Base-by-base conservation (phyloP, 2,329 filamentous ascomycete species). In the Fusarium sp. region DNA sequence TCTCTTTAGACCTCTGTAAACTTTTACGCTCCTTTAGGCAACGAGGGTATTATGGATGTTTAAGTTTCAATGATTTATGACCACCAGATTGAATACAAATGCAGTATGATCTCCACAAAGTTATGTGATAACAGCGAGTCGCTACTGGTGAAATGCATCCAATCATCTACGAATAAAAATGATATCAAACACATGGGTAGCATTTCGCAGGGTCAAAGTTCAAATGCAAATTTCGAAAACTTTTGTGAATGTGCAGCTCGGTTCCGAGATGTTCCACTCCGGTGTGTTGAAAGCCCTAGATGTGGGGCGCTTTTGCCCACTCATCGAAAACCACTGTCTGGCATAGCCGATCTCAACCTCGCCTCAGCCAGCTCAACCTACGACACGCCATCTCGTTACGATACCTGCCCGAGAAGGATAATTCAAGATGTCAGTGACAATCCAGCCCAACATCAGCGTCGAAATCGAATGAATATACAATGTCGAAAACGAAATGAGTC, bases 341-440 rank as follows among this genome's bases (percentile, higher is more conserved):
- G 23, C 23, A 23, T 69, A 76, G 69, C 73, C 73, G 74, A 71
- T 70, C 73, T 77, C 71, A 78, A 77, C 77, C 70, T 75, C 75
- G 77, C 72, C 76, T 78, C 74, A 78, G 73, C 79, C 77, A 80
- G 69, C 78, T 77, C 73, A 78, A 73, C 56, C 75, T 30, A 30
- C 30, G 30, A 81, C 76, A 80, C 78, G 80, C 78, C 80, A 75
- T 78, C 77, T 78, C 77, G 78, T 72, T 75, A 80, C 80, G 80
- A 80, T 79, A 81, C 74, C 77, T 77, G 75, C 71, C 75, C 77
- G 78, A 81, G 78, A 77, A 82, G 80, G 80, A 82, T 81, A 75
- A 80, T 80, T 81, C 80, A 83, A 83, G 77, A 83, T 83, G 81
- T 83, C 78, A 82, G 81, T 81, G 63, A 48, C 60, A 62, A 38